Percentiles rank a stretch among this genome's conserved stretches.
Evolutionary conservation across 2,329 filamentous ascomycete genomes (phyloP).

Genomic region (Xylariomycetidae sp.): DNA sequence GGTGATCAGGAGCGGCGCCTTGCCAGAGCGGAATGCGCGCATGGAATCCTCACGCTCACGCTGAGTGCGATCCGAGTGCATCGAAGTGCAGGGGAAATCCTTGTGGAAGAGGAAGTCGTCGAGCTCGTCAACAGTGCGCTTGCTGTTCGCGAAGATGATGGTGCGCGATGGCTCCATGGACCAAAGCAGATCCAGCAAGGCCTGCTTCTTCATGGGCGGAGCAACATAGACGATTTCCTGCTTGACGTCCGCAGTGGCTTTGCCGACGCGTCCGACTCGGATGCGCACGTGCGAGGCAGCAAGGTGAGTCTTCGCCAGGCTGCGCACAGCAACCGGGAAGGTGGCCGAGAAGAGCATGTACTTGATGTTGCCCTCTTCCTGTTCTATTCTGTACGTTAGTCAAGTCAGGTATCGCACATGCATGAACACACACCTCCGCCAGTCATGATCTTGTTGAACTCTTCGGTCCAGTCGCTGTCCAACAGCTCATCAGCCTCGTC

Average conservation of each 20-base stretch:
- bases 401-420: not conserved
- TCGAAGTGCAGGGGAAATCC: slow-evolving; percentile 75
- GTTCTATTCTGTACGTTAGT: slow-evolving; percentile 44
- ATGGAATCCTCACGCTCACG: slow-evolving; percentile 87
- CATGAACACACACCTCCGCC: slow-evolving; percentile 61
- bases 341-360: slow-evolving; percentile 92
- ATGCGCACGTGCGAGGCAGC: slow-evolving; percentile 70
- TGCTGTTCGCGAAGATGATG: slow-evolving; percentile 85
- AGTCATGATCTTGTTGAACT: slow-evolving; percentile 68
- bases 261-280: slow-evolving; percentile 80
- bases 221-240: slow-evolving; percentile 70
- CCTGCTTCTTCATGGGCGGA: slow-evolving; percentile 59
- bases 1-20: slow-evolving; percentile 72
- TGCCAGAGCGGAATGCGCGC: slow-evolving; percentile 73
- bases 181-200: slow-evolving; percentile 66
- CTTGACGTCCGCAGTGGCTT: slow-evolving; percentile 73
- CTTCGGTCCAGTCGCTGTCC: slow-evolving; percentile 67
- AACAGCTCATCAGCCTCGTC: slow-evolving; percentile 97
- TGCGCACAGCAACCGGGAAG: slow-evolving; percentile 74
- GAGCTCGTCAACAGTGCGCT: slow-evolving; percentile 69
- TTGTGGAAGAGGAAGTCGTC: slow-evolving; percentile 85
- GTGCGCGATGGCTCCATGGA: slow-evolving; percentile 68
- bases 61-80: slow-evolving; percentile 83
- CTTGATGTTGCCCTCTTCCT: slow-evolving; percentile 64
- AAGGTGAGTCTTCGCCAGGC: slow-evolving; percentile 72